phyloP scores from a whole-genome alignment of 139 green algal species.

The Chlorella sp. region DNA sequence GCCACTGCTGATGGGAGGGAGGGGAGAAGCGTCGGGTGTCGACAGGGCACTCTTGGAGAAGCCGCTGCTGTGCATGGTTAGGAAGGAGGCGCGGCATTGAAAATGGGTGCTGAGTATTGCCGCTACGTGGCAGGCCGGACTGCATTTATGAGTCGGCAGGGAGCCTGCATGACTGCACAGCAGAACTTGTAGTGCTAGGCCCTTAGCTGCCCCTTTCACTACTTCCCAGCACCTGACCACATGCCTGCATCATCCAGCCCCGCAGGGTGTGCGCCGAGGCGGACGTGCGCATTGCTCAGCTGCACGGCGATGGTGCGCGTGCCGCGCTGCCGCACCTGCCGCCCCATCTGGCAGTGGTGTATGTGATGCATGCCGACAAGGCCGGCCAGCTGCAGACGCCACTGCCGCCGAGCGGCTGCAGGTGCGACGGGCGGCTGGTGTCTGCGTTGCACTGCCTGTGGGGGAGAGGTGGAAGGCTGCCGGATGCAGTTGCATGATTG shows the following conservation, averaged over 20 bases:
- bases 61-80: not conserved
- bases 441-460: too few species aligned
- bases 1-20: too few species aligned
- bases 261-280: constrained; percentile 50
- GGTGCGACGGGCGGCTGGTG: not conserved
- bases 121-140: too few species aligned
- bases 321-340: constrained; percentile 46
- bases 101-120: too few species aligned
- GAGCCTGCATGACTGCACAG: too few species aligned
- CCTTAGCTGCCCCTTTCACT: not conserved
- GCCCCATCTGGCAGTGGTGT: constrained; percentile 65
- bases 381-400: constrained; percentile 64
- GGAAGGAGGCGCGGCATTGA: not conserved
- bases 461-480: too few species aligned
- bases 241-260: too few species aligned
- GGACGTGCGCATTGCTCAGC: constrained; percentile 67
- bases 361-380: constrained; percentile 73
- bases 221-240: not conserved
- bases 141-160: too few species aligned
- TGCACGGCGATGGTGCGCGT: constrained; percentile 72
- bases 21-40: too few species aligned
- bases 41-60: too few species aligned
- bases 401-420: constrained; percentile 38
- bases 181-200: not conserved
- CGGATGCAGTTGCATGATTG: too few species aligned